Conservation (phyloP, 495 filamentous ascomycete species). For the Aspergillus mulundensis region DNA sequence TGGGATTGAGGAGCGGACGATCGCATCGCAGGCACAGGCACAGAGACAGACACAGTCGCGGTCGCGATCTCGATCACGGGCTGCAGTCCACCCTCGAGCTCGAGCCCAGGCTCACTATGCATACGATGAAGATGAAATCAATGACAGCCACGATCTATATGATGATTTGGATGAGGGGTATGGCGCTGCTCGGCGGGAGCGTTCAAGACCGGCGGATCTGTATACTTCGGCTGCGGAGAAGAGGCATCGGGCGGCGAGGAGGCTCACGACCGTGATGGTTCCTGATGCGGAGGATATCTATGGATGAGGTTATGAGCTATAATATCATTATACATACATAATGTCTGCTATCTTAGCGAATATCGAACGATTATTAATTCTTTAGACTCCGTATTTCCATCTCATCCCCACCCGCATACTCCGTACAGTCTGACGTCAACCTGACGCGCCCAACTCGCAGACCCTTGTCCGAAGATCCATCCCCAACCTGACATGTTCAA, state of each 20-base stretch:
- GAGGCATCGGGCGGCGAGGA: constrained; percentile 23
- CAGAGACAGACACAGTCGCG: no score
- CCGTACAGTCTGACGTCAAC: constrained; percentile 15
- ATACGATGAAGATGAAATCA: neutral
- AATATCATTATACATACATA: no score
- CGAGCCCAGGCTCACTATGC: neutral
- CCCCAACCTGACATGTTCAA: neutral
- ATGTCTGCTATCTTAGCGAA: no score
- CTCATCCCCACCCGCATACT: neutral
- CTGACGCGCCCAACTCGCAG: constrained; percentile 9
- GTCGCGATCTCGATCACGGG: neutral
- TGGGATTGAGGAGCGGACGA: neutral
- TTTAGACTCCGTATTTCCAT: neutral
- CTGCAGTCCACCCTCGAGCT: no score
- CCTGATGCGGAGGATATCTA: constrained; percentile 41
- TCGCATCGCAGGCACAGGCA: no score
- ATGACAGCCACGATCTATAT: neutral
- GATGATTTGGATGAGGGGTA: neutral
- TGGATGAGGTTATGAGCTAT: constrained; percentile 22
- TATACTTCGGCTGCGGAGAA: constrained; percentile 17
- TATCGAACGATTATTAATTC: neutral
- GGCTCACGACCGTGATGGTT: constrained; percentile 41
- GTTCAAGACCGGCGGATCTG: neutral
- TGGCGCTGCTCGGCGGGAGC: neutral
- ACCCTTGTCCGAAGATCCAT: neutral